phyloP scores from a whole-genome alignment of 148 eudicot species.

The Dianthus caryophyllus region DNA sequence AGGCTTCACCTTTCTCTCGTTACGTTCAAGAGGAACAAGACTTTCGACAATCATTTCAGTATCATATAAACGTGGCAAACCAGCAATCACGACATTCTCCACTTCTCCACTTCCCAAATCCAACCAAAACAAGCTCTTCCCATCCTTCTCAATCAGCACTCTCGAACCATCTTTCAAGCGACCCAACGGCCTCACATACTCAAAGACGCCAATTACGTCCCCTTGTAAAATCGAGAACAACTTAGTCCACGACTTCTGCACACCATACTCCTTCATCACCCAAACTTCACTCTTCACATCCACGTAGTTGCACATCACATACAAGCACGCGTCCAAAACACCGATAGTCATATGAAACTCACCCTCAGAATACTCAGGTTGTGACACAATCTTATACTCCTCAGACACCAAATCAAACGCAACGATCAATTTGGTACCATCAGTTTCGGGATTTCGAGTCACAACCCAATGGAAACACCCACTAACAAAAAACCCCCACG shows the following conservation, averaged over 20 bases:
- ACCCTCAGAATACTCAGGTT: conserved; percentile 2
- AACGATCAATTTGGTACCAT: conserved; percentile 13
- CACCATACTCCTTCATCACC: conserved; percentile 42
- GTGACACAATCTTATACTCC: conserved; percentile 17
- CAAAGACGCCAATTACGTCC: neutral
- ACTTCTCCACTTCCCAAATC: conserved; percentile 17
- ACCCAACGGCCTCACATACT: conserved; percentile 22
- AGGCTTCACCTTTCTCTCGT: neutral
- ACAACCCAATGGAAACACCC: conserved; percentile 30
- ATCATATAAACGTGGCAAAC: conserved; percentile 18
- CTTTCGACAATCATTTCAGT: conserved; percentile 16
- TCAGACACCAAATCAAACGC: conserved; percentile 28
- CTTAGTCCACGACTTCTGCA: conserved; percentile 34
- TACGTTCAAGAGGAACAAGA: conserved; percentile 12
- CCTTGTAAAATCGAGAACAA: conserved; percentile 20
- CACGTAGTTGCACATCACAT: neutral
- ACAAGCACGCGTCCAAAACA: conserved; percentile 24
- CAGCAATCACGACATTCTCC: conserved; percentile 13
- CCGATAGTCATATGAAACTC: conserved; percentile 18
- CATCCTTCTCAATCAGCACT: conserved; percentile 26
- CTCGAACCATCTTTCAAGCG: conserved; percentile 24
- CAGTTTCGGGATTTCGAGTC: neutral
- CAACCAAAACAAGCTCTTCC: conserved; percentile 30
- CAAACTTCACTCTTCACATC: conserved; percentile 21
- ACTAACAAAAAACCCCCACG: conserved; percentile 26